Conservation (phyloP, 345 rosid species). For the Heritiera littoralis region DNA sequence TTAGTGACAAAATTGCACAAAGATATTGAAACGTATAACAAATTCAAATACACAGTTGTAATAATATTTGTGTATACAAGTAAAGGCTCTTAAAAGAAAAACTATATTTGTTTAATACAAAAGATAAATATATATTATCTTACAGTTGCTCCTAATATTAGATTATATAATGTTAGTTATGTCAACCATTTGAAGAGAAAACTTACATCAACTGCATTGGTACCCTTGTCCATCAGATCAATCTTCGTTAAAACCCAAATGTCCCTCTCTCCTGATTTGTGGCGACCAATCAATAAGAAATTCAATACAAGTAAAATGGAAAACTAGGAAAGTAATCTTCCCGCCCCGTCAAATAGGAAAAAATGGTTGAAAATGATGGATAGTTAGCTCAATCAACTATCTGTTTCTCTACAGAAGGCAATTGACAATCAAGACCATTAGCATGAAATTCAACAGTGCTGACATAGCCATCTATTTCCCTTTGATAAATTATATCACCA, state of each 20-base stretch:
- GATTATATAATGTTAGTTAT: background rate
- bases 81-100: background rate
- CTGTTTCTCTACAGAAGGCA: background rate
- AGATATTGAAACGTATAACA: background rate
- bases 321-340: conserved; percentile 10
- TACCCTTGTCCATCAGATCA: conserved; percentile 96
- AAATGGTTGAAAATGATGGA: background rate
- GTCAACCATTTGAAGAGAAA: conserved; percentile 10
- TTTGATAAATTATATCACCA: background rate
- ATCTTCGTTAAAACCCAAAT: conserved; percentile 89
- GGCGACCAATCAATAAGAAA: conserved; percentile 23
- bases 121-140: background rate
- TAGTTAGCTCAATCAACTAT: background rate
- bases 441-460: background rate
- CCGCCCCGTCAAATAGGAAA: background rate
- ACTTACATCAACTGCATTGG: conserved; percentile 95
- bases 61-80: background rate
- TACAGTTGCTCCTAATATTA: background rate
- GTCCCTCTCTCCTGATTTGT: conserved; percentile 78
- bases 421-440: background rate
- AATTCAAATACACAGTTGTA: background rate
- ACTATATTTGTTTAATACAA: background rate
- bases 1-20: conserved; percentile 7
- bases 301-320: background rate
- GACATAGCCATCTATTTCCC: background rate